These are phyloP conservation scores for Cyberlindnera sargentensis DNA, from an alignment of 805 yeast genomes.

Conservation along the genomic window DNA sequence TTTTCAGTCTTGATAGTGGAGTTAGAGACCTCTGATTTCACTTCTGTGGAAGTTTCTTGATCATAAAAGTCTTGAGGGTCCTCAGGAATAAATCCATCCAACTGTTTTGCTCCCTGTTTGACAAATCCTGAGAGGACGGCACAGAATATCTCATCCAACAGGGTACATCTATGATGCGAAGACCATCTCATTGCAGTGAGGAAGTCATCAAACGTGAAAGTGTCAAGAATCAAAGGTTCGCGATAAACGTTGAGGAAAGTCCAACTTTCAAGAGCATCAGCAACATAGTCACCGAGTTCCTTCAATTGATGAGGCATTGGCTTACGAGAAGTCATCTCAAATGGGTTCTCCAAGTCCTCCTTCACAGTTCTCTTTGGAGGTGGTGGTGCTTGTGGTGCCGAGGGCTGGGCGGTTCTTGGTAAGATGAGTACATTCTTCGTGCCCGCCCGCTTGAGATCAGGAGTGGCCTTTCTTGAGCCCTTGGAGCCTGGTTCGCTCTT, in stretches of 20 bases:
- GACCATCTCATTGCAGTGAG: slow-evolving; percentile 38
- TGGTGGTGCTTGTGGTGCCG: slow-evolving; percentile 9
- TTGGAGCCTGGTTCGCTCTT: slow-evolving; percentile 2
- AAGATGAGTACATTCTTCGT: background rate
- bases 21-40: slow-evolving; percentile 2
- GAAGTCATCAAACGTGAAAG: slow-evolving; percentile 76
- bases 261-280: slow-evolving; percentile 63
- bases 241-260: slow-evolving; percentile 65
- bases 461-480: slow-evolving; percentile 2
- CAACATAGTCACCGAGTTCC: slow-evolving; percentile 13
- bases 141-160: slow-evolving; percentile 65
- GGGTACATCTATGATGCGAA: slow-evolving; percentile 40
- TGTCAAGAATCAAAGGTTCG: slow-evolving; percentile 55
- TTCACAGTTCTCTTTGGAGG: slow-evolving; percentile 15
- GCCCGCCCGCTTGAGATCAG: slow-evolving; percentile 5
- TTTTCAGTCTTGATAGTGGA: background rate
- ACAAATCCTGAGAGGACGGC: slow-evolving; percentile 52
- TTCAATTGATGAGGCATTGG: slow-evolving; percentile 17
- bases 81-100: slow-evolving; percentile 24
- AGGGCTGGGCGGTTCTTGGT: slow-evolving; percentile 2
- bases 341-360: slow-evolving; percentile 18
- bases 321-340: slow-evolving; percentile 11
- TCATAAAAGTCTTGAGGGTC: slow-evolving; percentile 18
- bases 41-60: slow-evolving; percentile 15
- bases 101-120: slow-evolving; percentile 32